Evolutionary conservation across 2,329 filamentous ascomycete genomes (phyloP).

Genomic region (Chaetomiaceae sp.): DNA sequence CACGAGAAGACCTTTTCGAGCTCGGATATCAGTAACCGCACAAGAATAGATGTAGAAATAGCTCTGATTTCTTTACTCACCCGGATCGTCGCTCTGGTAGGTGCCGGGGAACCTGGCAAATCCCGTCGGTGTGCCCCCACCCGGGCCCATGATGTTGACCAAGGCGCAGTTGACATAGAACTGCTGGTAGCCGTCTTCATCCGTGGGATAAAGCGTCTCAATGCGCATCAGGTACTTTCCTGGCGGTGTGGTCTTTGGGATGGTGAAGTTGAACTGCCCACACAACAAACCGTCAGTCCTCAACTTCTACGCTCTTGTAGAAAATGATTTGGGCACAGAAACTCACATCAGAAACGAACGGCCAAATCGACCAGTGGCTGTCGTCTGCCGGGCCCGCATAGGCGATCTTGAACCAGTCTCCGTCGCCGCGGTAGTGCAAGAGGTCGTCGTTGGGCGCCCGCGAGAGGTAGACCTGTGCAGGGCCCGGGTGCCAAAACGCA

Average conservation of each 20-base stretch:
- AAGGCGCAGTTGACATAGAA: conserved; percentile 21
- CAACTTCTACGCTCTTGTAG: too few species aligned
- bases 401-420: conserved; percentile 23
- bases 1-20: background rate
- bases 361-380: background rate
- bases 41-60: too few species aligned
- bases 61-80: conserved; percentile 1
- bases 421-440: conserved; percentile 13
- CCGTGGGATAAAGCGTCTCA: conserved; percentile 16
- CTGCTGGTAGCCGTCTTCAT: conserved; percentile 1
- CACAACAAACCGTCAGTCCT: too few species aligned
- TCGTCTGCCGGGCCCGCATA: conserved; percentile 10
- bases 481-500: conserved; percentile 15
- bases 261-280: conserved; percentile 23
- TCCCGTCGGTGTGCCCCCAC: conserved; percentile 15
- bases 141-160: conserved; percentile 20
- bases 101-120: conserved; percentile 19
- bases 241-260: conserved; percentile 16
- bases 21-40: too few species aligned
- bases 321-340: too few species aligned
- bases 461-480: conserved; percentile 17
- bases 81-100: conserved; percentile 14
- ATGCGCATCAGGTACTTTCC: conserved; percentile 22
- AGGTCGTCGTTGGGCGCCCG: conserved; percentile 16
- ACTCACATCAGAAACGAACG: background rate